Evolutionary conservation across 1,284 basidiomycete species (phyloP).

Genomic region (Cryptococcus depauperatus): DNA sequence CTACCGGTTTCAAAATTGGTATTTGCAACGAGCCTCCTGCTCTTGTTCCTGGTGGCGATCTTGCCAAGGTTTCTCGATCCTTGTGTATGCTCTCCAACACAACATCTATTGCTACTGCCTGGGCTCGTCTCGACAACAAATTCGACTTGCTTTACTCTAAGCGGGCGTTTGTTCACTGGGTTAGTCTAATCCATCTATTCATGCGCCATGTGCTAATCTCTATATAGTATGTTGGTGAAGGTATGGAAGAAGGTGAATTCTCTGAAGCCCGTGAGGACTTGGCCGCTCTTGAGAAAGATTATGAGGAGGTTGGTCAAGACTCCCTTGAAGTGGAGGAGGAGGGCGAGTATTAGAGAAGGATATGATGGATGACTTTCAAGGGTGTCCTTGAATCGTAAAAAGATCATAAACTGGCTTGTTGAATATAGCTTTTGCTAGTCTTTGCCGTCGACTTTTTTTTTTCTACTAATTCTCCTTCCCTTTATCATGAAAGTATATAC

Average conservation of each 20-base stretch:
- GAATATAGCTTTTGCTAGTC: too few relatives aligned
- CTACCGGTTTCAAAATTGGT: constrained; percentile 95
- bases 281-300: constrained; percentile 93
- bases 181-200: constrained; percentile 14
- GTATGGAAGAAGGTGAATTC: constrained; percentile 99
- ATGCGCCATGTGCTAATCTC: constrained; percentile 5
- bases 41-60: constrained; percentile 83
- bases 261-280: constrained; percentile 95
- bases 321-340: constrained; percentile 70
- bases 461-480: too few relatives aligned
- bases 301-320: constrained; percentile 90
- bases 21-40: constrained; percentile 95
- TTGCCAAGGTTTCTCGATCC: constrained; percentile 87
- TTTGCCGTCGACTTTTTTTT: too few relatives aligned
- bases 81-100: constrained; percentile 86
- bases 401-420: background rate
- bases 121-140: constrained; percentile 96
- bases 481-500: too few relatives aligned
- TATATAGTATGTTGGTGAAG: constrained; percentile 77
- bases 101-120: constrained; percentile 72
- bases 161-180: constrained; percentile 81
- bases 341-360: constrained; percentile 72
- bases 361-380: too few relatives aligned
- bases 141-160: constrained; percentile 95
- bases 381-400: too few relatives aligned